Evolutionary conservation across 176 grass and related monocot genomes (phyloP).

Genomic region (Phragmites australis): DNA sequence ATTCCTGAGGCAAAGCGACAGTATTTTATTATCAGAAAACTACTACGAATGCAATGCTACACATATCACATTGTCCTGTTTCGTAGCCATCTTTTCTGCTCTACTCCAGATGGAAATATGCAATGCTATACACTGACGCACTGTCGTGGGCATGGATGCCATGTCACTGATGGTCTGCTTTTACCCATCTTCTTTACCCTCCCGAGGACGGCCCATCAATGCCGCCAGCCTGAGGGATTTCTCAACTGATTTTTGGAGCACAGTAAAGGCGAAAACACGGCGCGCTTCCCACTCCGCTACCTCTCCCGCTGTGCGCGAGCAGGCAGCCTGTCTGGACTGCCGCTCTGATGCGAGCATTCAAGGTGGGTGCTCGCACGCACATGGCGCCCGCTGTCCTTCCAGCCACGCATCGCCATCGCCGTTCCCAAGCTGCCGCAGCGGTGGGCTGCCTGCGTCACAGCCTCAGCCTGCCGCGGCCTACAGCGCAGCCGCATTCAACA

Average conservation of each 20-base stretch:
- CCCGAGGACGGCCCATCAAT: slow-evolving; percentile 32
- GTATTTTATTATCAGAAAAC: too few relatives aligned
- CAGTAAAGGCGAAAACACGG: slow-evolving; percentile 6
- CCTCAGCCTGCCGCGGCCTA: background rate
- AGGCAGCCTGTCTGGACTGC: background rate
- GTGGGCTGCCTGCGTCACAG: background rate
- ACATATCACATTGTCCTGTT: too few relatives aligned
- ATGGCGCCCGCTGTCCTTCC: slow-evolving; percentile 9
- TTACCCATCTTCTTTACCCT: background rate
- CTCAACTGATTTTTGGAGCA: slow-evolving; percentile 38
- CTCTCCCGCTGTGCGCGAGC: background rate
- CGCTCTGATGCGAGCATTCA: slow-evolving; percentile 58
- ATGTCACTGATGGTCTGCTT: too few relatives aligned
- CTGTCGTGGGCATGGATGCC: too few relatives aligned
- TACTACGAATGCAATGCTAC: too few relatives aligned
- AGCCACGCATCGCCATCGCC: too few relatives aligned
- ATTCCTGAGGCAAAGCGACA: too few relatives aligned
- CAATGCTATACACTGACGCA: too few relatives aligned
- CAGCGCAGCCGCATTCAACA: background rate
- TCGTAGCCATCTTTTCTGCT: too few relatives aligned
- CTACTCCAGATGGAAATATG: too few relatives aligned
- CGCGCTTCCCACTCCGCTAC: slow-evolving; percentile 8
- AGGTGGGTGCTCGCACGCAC: slow-evolving; percentile 25
- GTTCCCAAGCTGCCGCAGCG: background rate
- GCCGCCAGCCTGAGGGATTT: background rate